Percentiles rank a stretch among this genome's conserved stretches.
Conservation (phyloP, 2,329 filamentous ascomycete genomes). For the Hymenoscyphus salicellus region DNA sequence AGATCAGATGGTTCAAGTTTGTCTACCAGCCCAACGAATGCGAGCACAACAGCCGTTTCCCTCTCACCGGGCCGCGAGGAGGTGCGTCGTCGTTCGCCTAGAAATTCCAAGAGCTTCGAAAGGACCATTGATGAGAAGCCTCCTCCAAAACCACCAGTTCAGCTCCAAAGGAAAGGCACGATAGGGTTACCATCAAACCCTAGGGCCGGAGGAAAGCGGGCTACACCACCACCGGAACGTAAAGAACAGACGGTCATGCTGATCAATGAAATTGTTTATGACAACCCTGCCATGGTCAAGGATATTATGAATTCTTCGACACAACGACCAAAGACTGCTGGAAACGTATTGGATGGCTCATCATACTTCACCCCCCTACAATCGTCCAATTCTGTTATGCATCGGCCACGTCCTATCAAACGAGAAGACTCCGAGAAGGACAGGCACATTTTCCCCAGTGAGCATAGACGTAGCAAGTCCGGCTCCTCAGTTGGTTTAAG, state of each 20-base stretch:
- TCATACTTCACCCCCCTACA: conserved; percentile 12
- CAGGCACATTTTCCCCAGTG: conserved; percentile 47
- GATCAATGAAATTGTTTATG: conserved; percentile 54
- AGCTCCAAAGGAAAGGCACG: conserved; percentile 25
- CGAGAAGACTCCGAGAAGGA: conserved; percentile 35
- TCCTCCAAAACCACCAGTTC: conserved; percentile 11
- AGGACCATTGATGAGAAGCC: conserved; percentile 19
- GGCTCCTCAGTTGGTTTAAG: conserved; percentile 45
- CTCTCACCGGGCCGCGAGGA: conserved; percentile 35
- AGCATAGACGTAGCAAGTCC: conserved; percentile 50
- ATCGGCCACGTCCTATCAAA: conserved; percentile 35
- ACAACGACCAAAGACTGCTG: conserved; percentile 24
- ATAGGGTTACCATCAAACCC: conserved; percentile 32
- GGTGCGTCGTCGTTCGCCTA: conserved; percentile 33
- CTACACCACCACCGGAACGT: conserved; percentile 15
- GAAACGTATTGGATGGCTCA: conserved; percentile 14
- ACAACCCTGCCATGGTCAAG: conserved; percentile 49
- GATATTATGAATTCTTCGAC: conserved; percentile 47
- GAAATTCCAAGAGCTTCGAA: conserved; percentile 25
- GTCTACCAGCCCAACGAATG: conserved; percentile 22
- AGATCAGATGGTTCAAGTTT: conserved; percentile 17
- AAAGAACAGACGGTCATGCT: conserved; percentile 53
- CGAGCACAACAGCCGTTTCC: conserved; percentile 33
- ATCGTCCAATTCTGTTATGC: conserved; percentile 32
- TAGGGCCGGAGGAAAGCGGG: conserved; percentile 24